phyloP scores from a whole-genome alignment of 2,329 filamentous ascomycete species.

The Sporothrix dimorphospora region DNA sequence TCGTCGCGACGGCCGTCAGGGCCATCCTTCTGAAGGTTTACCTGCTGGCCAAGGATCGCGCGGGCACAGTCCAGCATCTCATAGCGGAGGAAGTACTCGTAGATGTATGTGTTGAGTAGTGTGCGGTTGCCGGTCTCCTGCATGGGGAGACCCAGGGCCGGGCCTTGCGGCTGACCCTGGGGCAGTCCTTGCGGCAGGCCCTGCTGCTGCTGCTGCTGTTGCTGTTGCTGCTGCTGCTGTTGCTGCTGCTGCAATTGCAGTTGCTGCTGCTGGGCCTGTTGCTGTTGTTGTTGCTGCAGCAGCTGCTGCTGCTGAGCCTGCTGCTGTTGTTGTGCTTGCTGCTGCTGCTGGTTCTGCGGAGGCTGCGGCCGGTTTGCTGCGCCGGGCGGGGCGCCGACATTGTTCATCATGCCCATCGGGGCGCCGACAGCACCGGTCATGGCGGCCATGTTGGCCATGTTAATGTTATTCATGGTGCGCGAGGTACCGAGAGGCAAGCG shows the following conservation, averaged over 20 bases:
- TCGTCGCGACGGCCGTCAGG: slow-evolving; percentile 65
- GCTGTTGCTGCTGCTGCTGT: slow-evolving; percentile 25
- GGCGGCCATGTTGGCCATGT: slow-evolving; percentile 71
- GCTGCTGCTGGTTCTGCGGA: slow-evolving; percentile 40
- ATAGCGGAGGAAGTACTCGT: slow-evolving; percentile 87
- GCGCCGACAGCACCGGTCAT: slow-evolving; percentile 69
- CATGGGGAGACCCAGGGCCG: slow-evolving; percentile 42
- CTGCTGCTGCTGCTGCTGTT: slow-evolving; percentile 22
- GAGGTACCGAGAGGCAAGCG: background rate
- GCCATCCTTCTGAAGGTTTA: slow-evolving; percentile 70
- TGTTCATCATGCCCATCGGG: slow-evolving; percentile 70
- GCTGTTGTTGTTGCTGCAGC: slow-evolving; percentile 23
- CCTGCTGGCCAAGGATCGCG: slow-evolving; percentile 68
- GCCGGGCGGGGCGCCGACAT: slow-evolving; percentile 47
- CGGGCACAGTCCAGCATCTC: slow-evolving; percentile 83
- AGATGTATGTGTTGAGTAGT: slow-evolving; percentile 82
- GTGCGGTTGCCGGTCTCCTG: slow-evolving; percentile 53
- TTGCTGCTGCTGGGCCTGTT: slow-evolving; percentile 37
- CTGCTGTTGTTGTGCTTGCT: slow-evolving; percentile 33
- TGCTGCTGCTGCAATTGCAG: slow-evolving; percentile 21
- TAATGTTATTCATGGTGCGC: slow-evolving; percentile 61
- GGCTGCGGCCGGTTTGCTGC: slow-evolving; percentile 37
- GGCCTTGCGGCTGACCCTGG: slow-evolving; percentile 29
- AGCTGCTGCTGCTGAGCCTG: slow-evolving; percentile 31
- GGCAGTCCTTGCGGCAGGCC: slow-evolving; percentile 40